phyloP scores from a whole-genome alignment of 805 yeast species.

The Ogataea dorogensis region DNA sequence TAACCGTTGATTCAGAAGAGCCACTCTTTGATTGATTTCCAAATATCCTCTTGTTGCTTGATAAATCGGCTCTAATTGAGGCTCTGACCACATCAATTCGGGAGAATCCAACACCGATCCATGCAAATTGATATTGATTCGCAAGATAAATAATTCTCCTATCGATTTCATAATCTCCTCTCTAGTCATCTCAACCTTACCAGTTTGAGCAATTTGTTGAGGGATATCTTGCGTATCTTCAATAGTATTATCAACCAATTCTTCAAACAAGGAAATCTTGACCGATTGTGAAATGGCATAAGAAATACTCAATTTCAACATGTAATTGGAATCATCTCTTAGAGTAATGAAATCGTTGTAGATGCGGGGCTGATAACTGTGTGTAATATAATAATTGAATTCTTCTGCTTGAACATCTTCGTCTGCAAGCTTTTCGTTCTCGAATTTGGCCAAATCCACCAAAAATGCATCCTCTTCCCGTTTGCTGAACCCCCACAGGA shows the following conservation, averaged over 20 bases:
- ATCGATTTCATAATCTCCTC: conserved; percentile 96
- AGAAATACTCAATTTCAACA: conserved; percentile 88
- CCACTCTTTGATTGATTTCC: conserved; percentile 92
- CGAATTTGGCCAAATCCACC: conserved; percentile 84
- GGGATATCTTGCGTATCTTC: conserved; percentile 98
- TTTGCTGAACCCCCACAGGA: conserved; percentile 90
- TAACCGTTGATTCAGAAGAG: conserved; percentile 81
- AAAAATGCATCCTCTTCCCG: conserved; percentile 82
- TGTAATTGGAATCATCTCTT: conserved; percentile 84
- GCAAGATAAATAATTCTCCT: conserved; percentile 88
- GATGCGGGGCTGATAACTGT: conserved; percentile 90
- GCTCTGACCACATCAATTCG: conserved; percentile 98
- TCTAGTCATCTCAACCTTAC: conserved; percentile 91
- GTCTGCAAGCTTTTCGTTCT: conserved; percentile 82
- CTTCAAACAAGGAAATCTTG: conserved; percentile 92
- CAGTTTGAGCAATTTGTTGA: conserved; percentile 89
- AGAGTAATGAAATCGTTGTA: conserved; percentile 94
- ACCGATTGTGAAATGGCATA: conserved; percentile 96
- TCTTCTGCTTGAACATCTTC: conserved; percentile 95
- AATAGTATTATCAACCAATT: conserved; percentile 92
- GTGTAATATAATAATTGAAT: conserved; percentile 91
- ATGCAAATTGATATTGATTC: conserved; percentile 79
- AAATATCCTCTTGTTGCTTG: conserved; percentile 95
- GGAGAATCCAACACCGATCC: conserved; percentile 94
- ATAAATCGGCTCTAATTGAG: conserved; percentile 94